Base-by-base conservation (phyloP, 192 early-diverging fungal genomes). In the Backusella psychrophila region DNA sequence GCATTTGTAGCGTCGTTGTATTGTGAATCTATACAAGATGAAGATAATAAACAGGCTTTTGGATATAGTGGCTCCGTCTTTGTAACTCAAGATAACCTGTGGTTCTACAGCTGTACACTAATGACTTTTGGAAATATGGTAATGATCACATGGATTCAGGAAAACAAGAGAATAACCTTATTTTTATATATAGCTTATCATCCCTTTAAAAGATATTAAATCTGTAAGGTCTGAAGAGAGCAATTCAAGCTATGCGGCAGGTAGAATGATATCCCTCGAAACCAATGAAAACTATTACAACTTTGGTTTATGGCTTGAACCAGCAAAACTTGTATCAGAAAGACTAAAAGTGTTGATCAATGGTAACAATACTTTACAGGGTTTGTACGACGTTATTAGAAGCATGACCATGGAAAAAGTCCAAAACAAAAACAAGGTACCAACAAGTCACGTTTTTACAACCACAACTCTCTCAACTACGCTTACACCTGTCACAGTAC, bases 81-180 rank as follows among this genome's bases (percentile, higher is more conserved):
- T 71, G 35, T 92, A 8, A 91, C 90, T 0, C 91, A 92, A 74
- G 81, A 87, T 52, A 83, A 82, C 17, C 56, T 92, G n/a, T 92
- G 90, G 73, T 92, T 92, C 56, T 86, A 91, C 35, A 81, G 80
- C 73, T 91, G 87, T 23, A 87, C 78, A 49, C 83, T 91, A 52
- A 85, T 92, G 78, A 87, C 87, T 7, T 88, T 87, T 69, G 78
- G 91, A 15, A 89, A 78, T 46, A 86, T 86, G 31, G 85, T 91
- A 84, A 76, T 26, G 15, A 19, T 53, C 66, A 38, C 21, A 26
- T 26, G n/a, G 23, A 3, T 15, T 21, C 8, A 29, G 12, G 8
- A 17, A 63, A 56, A 29, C 19, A 4, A 26, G 56, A 5, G n/a
- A 63, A 29, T 63, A 8, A 17, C 17, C 4, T 49, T 49, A 29